Evolutionary conservation across 163 green algal genomes (phyloP), one percentile per base, ranked within the genome.

Genomic region (Prototheca cutis): DNA sequence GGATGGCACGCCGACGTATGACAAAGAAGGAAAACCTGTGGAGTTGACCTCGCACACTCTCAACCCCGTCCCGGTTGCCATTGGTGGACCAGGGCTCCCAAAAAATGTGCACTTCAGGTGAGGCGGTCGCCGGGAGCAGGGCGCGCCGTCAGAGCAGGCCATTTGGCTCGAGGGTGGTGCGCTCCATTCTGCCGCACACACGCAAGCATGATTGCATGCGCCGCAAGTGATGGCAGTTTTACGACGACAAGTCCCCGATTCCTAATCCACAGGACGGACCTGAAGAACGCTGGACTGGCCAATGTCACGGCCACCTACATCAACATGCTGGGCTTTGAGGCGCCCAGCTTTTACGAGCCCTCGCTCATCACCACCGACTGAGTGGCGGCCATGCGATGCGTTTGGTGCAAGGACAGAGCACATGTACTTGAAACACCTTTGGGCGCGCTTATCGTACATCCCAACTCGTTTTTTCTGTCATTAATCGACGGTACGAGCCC

Each of bases 231-330:
- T 8, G 36, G n/a, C n/a, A n/a, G n/a, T n/a, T n/a, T n/a, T n/a
- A n/a, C n/a, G n/a, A n/a, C n/a, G n/a, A n/a, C n/a, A n/a, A n/a
- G n/a, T n/a, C n/a, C n/a, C n/a, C n/a, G n/a, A n/a, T n/a, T 28
- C 23, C 23, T 10, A 19, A 40, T 23, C 28, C 40, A 48, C 55
- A 68, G 66, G 54, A 65, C 84, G 2, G 84, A 90, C 61, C 64
- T 90, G 51, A 75, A 78, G 3, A 54, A 86, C 0, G 84, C 82
- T 7, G 89, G 89, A 17, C 76, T 96, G 36, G 81, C 89, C 40
- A 96, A 94, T 73, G 84, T 96, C 61, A 91, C 86, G 0, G 81
- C 75, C 32, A 95, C 89, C 2, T 86, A 81, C 71, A 77, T 96
- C 55, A 91, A 93, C 73, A 73, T 96, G 60, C 76, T 95, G 52